phyloP scores from a whole-genome alignment of 2,329 filamentous ascomycete species.

The Peltaster fructicola region DNA sequence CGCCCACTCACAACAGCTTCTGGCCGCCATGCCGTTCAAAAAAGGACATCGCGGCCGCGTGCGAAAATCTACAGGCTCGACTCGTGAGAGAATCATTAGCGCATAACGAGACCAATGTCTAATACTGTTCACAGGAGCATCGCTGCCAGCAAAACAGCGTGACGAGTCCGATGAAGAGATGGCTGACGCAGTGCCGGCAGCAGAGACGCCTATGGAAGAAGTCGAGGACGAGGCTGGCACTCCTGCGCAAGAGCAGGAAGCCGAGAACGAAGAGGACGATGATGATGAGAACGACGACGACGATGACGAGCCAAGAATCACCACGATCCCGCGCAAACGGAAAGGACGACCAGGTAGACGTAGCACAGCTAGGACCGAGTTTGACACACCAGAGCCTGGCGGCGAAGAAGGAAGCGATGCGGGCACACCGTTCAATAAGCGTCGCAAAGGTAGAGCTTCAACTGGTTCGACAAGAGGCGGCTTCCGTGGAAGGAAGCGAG shows the following conservation, averaged over 20 bases:
- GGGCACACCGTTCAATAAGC: constrained; percentile 31
- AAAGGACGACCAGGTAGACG: constrained; percentile 20
- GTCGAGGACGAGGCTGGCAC: constrained; percentile 8
- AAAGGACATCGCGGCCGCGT: constrained; percentile 12
- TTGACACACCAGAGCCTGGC: constrained; percentile 42
- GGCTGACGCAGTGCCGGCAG: constrained; percentile 13
- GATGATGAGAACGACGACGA: constrained; percentile 16
- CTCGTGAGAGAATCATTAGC: constrained; percentile 3
- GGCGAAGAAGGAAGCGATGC: constrained; percentile 28
- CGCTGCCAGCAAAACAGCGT: constrained; percentile 9
- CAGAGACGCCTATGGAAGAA: too few species aligned
- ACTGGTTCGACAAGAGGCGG: constrained; percentile 32
- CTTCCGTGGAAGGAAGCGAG: constrained; percentile 57
- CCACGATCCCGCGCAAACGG: constrained; percentile 23
- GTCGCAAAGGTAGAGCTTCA: constrained; percentile 32
- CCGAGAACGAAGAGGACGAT: constrained; percentile 10
- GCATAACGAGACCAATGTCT: constrained; percentile 2
- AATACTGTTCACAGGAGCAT: constrained; percentile 9
- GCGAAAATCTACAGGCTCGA: constrained; percentile 6
- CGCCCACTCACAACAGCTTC: too few species aligned
- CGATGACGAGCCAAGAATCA: constrained; percentile 13
- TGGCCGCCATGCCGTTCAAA: constrained; percentile 13
- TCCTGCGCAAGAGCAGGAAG: constrained; percentile 6
- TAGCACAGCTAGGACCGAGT: constrained; percentile 35
- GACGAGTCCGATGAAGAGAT: constrained; percentile 17